Percentiles rank a stretch among this genome's conserved stretches.
phyloP scores from a whole-genome alignment of 1,139 yeast genomes.

The Yamadazyma conglobata region DNA sequence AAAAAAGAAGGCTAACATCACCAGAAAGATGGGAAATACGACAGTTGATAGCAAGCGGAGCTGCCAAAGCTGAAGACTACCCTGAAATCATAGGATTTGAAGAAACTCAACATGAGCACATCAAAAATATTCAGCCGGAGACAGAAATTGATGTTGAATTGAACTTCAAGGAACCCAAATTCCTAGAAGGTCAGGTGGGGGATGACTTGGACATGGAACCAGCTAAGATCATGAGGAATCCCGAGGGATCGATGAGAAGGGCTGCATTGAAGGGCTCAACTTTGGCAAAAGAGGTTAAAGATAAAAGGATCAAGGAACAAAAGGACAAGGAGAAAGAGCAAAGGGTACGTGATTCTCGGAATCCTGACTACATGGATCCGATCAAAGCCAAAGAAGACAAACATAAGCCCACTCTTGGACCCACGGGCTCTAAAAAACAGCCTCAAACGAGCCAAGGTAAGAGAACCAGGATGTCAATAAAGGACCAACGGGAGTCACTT shows the following conservation, averaged over 20 bases:
- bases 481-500: conserved; percentile 62
- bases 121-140: conserved; percentile 37
- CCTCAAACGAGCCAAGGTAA: conserved; percentile 51
- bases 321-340: conserved; percentile 40
- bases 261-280: conserved; percentile 78
- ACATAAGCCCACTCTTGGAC: conserved; percentile 6
- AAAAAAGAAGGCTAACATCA: conserved; percentile 58
- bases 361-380: conserved; percentile 42
- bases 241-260: conserved; percentile 75
- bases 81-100: conserved; percentile 52
- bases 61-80: conserved; percentile 61
- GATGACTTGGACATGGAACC: conserved; percentile 40
- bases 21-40: conserved; percentile 91
- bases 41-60: conserved; percentile 81
- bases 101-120: conserved; percentile 24
- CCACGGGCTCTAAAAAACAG: conserved; percentile 34
- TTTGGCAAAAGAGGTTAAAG: conserved; percentile 63
- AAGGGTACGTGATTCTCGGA: conserved; percentile 23
- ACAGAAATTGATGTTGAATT: conserved; percentile 72
- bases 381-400: conserved; percentile 11
- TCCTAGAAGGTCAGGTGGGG: conserved; percentile 54
- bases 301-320: conserved; percentile 49
- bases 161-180: conserved; percentile 65
- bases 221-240: conserved; percentile 58
- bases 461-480: conserved; percentile 48